phyloP scores from a whole-genome alignment of 1,284 basidiomycete genomes.

The Sanghuangporus baumii region DNA sequence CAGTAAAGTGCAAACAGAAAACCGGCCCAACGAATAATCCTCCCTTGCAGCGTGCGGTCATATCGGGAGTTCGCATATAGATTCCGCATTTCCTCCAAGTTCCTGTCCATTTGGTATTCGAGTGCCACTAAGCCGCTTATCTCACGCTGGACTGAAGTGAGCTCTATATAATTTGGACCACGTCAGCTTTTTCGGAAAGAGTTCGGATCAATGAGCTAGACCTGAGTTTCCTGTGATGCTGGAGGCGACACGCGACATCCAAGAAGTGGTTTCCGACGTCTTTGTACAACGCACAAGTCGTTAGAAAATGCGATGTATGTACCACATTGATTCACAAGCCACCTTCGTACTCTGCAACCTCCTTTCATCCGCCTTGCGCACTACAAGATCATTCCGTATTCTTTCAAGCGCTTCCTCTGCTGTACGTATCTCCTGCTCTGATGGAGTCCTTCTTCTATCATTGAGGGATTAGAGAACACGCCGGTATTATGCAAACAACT shows the following conservation, averaged over 20 bases:
- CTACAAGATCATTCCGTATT: slow-evolving; percentile 12
- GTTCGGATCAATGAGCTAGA: slow-evolving; percentile 8
- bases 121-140: slow-evolving; percentile 59
- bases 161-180: slow-evolving; percentile 27
- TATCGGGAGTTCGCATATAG: slow-evolving; percentile 45
- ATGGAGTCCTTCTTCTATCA: slow-evolving; percentile 22
- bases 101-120: slow-evolving; percentile 61
- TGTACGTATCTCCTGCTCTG: slow-evolving; percentile 6
- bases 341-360: slow-evolving; percentile 7
- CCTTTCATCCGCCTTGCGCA: slow-evolving; percentile 8
- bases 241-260: slow-evolving; percentile 22
- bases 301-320: background rate
- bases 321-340: background rate
- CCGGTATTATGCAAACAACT: slow-evolving; percentile 14
- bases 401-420: slow-evolving; percentile 12
- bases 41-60: slow-evolving; percentile 50
- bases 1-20: slow-evolving; percentile 64
- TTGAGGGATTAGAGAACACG: background rate
- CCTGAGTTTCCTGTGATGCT: slow-evolving; percentile 19
- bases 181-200: slow-evolving; percentile 21
- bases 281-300: background rate
- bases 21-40: slow-evolving; percentile 41
- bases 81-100: slow-evolving; percentile 45
- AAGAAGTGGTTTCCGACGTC: slow-evolving; percentile 19
- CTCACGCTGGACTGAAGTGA: slow-evolving; percentile 40